Conservation (phyloP, 2,329 filamentous ascomycete species). For the Talaromyces sp. region DNA sequence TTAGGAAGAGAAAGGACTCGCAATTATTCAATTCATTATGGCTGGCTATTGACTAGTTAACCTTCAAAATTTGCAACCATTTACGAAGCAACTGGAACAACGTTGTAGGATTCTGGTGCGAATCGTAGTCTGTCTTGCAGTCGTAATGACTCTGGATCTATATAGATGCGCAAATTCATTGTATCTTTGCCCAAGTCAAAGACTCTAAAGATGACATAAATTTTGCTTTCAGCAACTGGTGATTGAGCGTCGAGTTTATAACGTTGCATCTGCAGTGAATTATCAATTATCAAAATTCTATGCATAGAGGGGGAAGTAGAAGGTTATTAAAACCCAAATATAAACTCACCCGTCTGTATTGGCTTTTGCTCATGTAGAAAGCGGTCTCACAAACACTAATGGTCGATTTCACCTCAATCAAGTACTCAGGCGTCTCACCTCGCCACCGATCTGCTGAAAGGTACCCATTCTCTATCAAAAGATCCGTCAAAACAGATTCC, state of each 20-base stretch:
- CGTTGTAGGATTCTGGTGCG: background rate
- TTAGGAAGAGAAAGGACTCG: too few species aligned
- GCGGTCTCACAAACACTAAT: constrained; percentile 30
- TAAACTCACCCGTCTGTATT: constrained; percentile 38
- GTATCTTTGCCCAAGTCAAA: constrained; percentile 28
- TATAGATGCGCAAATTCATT: constrained; percentile 31
- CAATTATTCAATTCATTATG: too few species aligned
- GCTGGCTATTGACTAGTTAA: too few species aligned
- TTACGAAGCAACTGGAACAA: background rate
- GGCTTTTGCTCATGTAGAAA: constrained; percentile 45
- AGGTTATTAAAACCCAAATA: background rate
- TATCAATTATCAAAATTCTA: background rate
- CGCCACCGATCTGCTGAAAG: constrained; percentile 38
- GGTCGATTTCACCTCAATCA: constrained; percentile 50
- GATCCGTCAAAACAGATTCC: background rate
- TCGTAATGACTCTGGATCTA: constrained; percentile 29
- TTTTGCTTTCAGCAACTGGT: background rate
- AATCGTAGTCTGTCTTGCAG: background rate
- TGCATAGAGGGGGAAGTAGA: background rate
- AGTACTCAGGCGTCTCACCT: constrained; percentile 32
- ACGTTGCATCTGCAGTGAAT: background rate
- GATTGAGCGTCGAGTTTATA: background rate
- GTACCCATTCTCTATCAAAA: background rate
- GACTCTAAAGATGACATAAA: constrained; percentile 42
- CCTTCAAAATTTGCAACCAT: too few species aligned